Base-by-base conservation (phyloP, 2,329 filamentous ascomycete species). In the Pyricularia sp. region DNA sequence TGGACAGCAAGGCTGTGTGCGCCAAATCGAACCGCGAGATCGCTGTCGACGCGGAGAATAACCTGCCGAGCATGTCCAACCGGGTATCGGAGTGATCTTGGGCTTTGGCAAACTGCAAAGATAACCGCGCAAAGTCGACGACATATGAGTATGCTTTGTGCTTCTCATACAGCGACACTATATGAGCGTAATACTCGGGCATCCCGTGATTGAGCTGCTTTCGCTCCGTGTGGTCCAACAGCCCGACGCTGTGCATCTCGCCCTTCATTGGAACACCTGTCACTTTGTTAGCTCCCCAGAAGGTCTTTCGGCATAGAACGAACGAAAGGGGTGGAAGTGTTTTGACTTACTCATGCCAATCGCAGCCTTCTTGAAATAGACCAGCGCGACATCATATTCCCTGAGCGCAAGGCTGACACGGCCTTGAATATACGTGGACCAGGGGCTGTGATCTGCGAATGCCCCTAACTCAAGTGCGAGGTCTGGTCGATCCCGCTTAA, bases 141-240 rank as follows among this genome's bases (percentile, higher is more conserved):
- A 96, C 90, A 71, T 89, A 90, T 1, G 90, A 89, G 74, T 90
- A 90, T 0, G 88, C 86, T 69, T 88, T 89, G 59, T 85, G 83
- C 69, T 84, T 84, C 73, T 97, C 93, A 72, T 90, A 97, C 1
- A 99, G 81, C 24, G 85, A 82, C 13, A 93, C 84, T 63, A 97
- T 84, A 73, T 99, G 94, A 57, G 88, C 86, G 74, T 96, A 96
- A 76, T 97, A 99, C 68, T 84, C 87, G 5, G 91, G 84, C 55
- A 93, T 81, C 1, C 93, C 94, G 65, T 85, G 84, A 72, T 92
- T 84, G 28, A 88, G 75, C 6, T 85, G 75, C 40, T 82, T 83
- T 80, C 87, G 88, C 69, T 96, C 91, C 2, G 88, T 85, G 28
- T 91, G 85, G 64, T 89, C 87, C 26, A 97, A 81, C 16, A 96